These are phyloP conservation scores for Crithidia mellificae DNA, from an alignment of 208 protist species.

Conservation along the genomic window DNA sequence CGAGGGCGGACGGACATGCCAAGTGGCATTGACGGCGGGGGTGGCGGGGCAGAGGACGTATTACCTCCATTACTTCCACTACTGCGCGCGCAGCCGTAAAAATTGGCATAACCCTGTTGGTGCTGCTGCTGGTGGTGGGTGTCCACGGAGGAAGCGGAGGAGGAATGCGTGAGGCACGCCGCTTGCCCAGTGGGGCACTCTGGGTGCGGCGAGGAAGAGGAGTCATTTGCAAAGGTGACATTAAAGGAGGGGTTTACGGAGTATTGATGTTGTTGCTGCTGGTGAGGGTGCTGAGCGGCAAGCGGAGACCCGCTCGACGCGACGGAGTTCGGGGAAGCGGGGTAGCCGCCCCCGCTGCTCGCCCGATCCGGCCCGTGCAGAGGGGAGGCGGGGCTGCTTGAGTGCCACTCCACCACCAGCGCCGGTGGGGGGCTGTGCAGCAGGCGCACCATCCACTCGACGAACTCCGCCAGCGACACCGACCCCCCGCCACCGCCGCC, in stretches of 20 bases:
- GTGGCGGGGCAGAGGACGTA: not conserved
- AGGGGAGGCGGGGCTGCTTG: not conserved
- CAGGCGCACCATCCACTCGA: conserved; percentile 52
- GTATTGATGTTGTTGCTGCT: not conserved
- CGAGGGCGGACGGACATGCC: conserved; percentile 19
- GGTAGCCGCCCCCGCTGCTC: not conserved
- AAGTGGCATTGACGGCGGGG: conserved; percentile 13
- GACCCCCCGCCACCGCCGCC: conserved; percentile 15
- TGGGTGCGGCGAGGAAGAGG: not conserved
- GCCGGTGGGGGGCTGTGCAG: conserved; percentile 45
- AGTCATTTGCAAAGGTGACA: too few species aligned
- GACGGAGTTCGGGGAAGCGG: not conserved
- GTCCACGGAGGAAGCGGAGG: conserved; percentile 4
- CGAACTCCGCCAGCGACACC: conserved; percentile 37
- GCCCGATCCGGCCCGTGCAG: not conserved
- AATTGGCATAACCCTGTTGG: too few species aligned
- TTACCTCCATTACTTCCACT: not conserved
- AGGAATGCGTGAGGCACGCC: not conserved
- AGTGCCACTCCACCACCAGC: conserved; percentile 64
- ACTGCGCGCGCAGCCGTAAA: not conserved
- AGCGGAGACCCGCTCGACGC: not conserved
- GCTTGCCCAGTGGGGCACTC: not conserved
- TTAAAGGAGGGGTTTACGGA: too few species aligned
- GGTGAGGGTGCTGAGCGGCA: too few species aligned
- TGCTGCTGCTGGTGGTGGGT: not conserved